A percentile compares a stretch with the other conserved stretches of the same genome.
phyloP scores from a whole-genome alignment of 768 basidiomycete genomes.

The Leccinum aurantiacum region DNA sequence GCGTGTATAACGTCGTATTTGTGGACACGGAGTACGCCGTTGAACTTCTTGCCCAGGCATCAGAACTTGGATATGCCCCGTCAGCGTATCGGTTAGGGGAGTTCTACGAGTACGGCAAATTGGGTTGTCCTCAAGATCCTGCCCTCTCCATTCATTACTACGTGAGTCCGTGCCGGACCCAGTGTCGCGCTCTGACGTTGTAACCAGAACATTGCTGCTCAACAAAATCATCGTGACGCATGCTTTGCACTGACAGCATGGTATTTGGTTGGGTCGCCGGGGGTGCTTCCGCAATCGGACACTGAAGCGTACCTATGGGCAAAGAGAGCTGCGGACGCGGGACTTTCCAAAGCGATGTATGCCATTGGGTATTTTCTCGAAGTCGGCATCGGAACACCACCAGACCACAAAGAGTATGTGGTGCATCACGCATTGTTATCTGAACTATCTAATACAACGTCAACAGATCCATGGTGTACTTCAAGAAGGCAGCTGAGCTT shows the following conservation, averaged over 20 bases:
- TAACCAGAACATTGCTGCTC: conserved; percentile 92
- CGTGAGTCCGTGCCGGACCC: conserved; percentile 50
- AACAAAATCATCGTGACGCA: conserved; percentile 94
- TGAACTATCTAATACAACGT: background rate
- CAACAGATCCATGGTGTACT: conserved; percentile 70
- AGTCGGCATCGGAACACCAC: conserved; percentile 83
- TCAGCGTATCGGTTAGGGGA: conserved; percentile 95
- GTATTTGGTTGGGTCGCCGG: conserved; percentile 98
- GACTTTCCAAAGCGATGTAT: conserved; percentile 94
- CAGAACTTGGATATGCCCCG: conserved; percentile 94
- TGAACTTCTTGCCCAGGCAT: conserved; percentile 91
- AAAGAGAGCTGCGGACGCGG: conserved; percentile 89
- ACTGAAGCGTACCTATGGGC: conserved; percentile 99
- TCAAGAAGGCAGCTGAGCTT: conserved; percentile 85
- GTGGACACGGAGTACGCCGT: conserved; percentile 95
- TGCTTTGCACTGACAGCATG: conserved; percentile 98
- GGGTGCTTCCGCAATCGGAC: conserved; percentile 96
- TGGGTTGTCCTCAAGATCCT: conserved; percentile 96
- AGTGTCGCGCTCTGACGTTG: conserved; percentile 16
- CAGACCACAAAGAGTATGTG: conserved; percentile 65
- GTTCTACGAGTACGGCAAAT: conserved; percentile 98
- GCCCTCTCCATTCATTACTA: conserved; percentile 99
- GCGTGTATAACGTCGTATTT: conserved; percentile 97
- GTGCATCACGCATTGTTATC: conserved; percentile 7
- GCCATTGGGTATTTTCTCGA: conserved; percentile 97